These are phyloP conservation scores for Magnusiomyces magnusii DNA, from an alignment of 1,139 yeast species.

Conservation along the genomic window DNA sequence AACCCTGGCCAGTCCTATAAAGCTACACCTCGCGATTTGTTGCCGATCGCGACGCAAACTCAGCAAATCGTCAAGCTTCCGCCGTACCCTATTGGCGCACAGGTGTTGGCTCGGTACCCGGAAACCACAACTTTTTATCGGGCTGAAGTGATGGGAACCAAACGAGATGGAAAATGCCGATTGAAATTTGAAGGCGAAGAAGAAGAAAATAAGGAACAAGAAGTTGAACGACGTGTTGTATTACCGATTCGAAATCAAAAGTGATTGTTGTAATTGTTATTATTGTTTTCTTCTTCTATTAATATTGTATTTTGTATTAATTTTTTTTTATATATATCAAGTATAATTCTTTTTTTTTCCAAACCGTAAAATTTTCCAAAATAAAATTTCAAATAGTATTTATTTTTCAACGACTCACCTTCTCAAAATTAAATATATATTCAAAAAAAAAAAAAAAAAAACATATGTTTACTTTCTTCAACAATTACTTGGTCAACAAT, in stretches of 20 bases:
- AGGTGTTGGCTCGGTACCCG: conserved; percentile 90
- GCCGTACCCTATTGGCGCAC: conserved; percentile 64
- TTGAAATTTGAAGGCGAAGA: conserved; percentile 95
- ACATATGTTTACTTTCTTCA: too few relatives aligned
- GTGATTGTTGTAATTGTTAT: too few relatives aligned
- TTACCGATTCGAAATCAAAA: conserved; percentile 51
- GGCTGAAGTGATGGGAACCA: conserved; percentile 79
- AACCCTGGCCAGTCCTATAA: conserved; percentile 84
- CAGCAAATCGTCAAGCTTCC: conserved; percentile 34
- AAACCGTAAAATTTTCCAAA: too few relatives aligned
- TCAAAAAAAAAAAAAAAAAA: too few relatives aligned
- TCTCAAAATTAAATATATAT: too few relatives aligned
- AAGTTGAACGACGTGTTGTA: conserved; percentile 77
- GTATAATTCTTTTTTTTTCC: too few relatives aligned
- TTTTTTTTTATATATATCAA: too few relatives aligned
- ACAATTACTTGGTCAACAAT: too few relatives aligned
- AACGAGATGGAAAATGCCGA: conserved; percentile 68
- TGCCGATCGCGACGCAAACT: conserved; percentile 40
- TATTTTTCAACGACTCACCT: too few relatives aligned
- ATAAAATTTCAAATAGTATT: too few relatives aligned
- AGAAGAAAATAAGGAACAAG: conserved; percentile 92
- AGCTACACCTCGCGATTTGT: conserved; percentile 72
- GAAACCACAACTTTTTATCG: conserved; percentile 97
- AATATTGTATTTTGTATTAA: background rate
- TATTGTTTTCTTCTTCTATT: background rate